These are phyloP conservation scores for Apophysomyces ossiformis DNA, from an alignment of 371 early-diverging fungal species.

Conservation along the genomic window DNA sequence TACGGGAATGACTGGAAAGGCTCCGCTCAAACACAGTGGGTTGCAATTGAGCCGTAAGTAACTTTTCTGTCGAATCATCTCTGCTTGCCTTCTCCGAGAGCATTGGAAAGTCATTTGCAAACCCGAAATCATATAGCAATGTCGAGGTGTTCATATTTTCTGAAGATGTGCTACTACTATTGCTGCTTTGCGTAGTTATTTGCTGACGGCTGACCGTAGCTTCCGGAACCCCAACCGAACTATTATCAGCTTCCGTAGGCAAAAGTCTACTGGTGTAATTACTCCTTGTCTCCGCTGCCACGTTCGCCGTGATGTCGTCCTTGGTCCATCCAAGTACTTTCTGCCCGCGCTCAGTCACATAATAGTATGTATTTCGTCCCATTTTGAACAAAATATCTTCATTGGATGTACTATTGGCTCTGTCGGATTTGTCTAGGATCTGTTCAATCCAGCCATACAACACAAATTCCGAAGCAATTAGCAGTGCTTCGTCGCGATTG, in stretches of 20 bases:
- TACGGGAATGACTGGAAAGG: not conserved
- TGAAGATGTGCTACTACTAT: constrained; percentile 6
- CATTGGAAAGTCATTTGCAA: not conserved
- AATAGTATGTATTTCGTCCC: constrained; percentile 55
- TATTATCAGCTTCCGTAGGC: constrained; percentile 11
- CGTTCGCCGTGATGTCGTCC: not conserved
- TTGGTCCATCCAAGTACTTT: constrained; percentile 57
- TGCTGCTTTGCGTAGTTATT: constrained; percentile 8
- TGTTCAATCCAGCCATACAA: constrained; percentile 60
- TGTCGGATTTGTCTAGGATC: constrained; percentile 48
- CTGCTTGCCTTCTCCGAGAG: not conserved
- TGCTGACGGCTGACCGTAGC: constrained; percentile 3
- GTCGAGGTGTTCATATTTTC: constrained; percentile 9
- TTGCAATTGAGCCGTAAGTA: not conserved
- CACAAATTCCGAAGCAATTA: constrained; percentile 61
- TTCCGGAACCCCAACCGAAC: not conserved
- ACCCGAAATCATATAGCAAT: constrained; percentile 20
- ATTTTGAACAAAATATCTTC: constrained; percentile 42
- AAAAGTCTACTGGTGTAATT: constrained; percentile 16
- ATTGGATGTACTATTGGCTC: constrained; percentile 25
- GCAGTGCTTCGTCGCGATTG: constrained; percentile 60
- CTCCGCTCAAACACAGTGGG: not conserved
- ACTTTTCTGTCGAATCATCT: not conserved
- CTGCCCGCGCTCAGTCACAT: constrained; percentile 58
- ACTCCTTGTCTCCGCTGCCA: not conserved